Evolutionary conservation across 495 filamentous ascomycete species (phyloP), one percentile per base, ranked within the genome.

Genomic region (Wilcoxina mikolae): DNA sequence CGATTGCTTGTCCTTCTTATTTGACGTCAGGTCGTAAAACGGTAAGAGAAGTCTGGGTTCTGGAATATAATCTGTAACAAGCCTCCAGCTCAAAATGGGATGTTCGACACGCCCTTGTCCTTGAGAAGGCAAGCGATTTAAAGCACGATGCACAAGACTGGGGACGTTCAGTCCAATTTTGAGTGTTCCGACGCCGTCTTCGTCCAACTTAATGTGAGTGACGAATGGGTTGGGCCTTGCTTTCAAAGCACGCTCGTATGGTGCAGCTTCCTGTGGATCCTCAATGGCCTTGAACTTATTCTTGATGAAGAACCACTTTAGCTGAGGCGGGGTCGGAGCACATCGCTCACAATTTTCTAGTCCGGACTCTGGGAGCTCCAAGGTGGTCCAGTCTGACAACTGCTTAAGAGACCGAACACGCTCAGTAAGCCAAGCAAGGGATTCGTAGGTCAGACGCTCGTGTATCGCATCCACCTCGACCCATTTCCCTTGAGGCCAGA

Each of bases 111-210:
- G 54, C 15, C 59, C 56, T 18, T 58, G 24, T 23, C 48, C 31
- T 41, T 54, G 55, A 26, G 9, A 31, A 23, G 59, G 64, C 51
- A 80, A 64, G 24, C 67, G 68, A 0, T 68, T 66, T 26, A 67
- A 60, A 22, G 78, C 79, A 33, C 73, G 68, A 58, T 85, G 82
- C 0, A 76, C 67, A 12, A 84, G 64, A 0, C 76, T 71, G 12
- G 71, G 65, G 12, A 81, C 51, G 55, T 83, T 80, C 0, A 81
- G 55, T 0, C 72, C 72, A 38, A 84, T 68, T 12, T 66, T 67
- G 20, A 79, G 39, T 27, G 67, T 55, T 2, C 65, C 63, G 26
- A 65, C 35, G 11, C 54, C 52, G 18, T 61, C 45, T 9, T 64
- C 56, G 43, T 68, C 61, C 4, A 73, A 60, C 10, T 57, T 59